phyloP scores from a whole-genome alignment of 164 flowering plant genomes.

The Pachysandra terminalis region DNA sequence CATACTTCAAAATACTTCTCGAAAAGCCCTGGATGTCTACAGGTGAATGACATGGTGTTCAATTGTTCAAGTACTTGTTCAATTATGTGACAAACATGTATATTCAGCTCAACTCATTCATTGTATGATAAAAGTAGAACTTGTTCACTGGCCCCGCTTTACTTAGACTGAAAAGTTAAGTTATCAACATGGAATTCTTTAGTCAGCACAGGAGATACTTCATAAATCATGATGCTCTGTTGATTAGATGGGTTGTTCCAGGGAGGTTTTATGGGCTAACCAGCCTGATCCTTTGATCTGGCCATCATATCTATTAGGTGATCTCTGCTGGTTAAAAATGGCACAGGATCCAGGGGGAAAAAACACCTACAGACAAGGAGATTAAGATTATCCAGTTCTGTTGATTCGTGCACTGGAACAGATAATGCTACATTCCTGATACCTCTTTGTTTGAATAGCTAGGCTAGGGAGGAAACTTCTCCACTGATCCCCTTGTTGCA shows the following conservation, averaged over 20 bases:
- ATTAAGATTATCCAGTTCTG: too few relatives aligned
- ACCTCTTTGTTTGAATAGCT: neutral
- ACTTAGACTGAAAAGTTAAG: neutral
- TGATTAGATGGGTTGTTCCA: neutral
- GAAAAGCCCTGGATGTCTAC: constrained; percentile 87
- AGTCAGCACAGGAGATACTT: neutral
- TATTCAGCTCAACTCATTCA: neutral
- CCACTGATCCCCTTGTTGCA: neutral
- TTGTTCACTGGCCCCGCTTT: neutral
- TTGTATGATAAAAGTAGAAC: neutral
- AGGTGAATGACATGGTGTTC: constrained; percentile 32
- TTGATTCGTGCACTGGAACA: neutral
- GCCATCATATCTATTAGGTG: neutral
- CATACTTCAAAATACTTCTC: constrained; percentile 81
- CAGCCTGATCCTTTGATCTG: neutral
- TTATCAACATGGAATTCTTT: neutral
- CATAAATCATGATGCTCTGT: neutral
- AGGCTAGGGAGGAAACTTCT: neutral
- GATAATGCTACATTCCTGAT: neutral
- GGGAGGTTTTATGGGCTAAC: neutral
- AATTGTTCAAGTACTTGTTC: neutral
- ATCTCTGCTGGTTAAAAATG: neutral
- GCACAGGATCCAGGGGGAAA: too few relatives aligned
- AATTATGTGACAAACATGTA: neutral
- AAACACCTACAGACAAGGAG: too few relatives aligned